A percentile compares a stretch with the other conserved stretches of the same genome.
These are phyloP conservation scores for sweet orange (Citrus sinensis) DNA, from an alignment of 345 rosid species.

Conservation along the genomic window DVS_A1.0 CM039162.1:30218501-30219000, in stretches of 20 bases:
- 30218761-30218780: constrained; percentile 76
- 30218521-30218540: background rate
- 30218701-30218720: constrained; percentile 95
- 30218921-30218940: background rate
- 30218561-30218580: background rate
- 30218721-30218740: constrained; percentile 84
- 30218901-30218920: background rate
- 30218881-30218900: background rate
- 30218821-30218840: constrained; percentile 90
- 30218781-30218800: constrained; percentile 49
- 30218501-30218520: constrained; percentile 65
- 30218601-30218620: background rate
- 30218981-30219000: background rate
- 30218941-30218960: background rate
- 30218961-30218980: background rate
- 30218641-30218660: background rate
- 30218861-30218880: constrained; percentile 58
- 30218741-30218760: constrained; percentile 73
- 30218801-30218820: constrained; percentile 49
- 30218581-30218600: background rate
- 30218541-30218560: background rate
- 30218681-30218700: constrained; percentile 91
- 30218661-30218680: constrained; percentile 14
- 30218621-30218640: background rate
- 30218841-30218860: constrained; percentile 87